Percentiles rank a stretch among this genome's conserved stretches.
Conservation (phyloP, 305 asterid genomes). For the Fraxinus platypoda region DNA sequence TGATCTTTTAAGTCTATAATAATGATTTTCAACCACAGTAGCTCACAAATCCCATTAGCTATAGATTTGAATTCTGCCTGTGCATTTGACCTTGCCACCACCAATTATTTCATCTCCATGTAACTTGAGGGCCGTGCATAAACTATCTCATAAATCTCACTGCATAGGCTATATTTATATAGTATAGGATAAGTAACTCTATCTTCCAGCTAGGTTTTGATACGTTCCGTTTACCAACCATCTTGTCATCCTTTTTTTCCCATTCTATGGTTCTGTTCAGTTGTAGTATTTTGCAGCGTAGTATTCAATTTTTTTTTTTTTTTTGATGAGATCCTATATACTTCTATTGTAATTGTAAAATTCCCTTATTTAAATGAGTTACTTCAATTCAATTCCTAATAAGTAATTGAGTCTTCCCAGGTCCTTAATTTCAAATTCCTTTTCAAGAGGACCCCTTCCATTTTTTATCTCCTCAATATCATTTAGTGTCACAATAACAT, state of each 20-base stretch:
- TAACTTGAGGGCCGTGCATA: not conserved
- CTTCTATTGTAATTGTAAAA: not conserved
- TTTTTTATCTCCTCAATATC: not conserved
- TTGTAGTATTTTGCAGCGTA: not conserved
- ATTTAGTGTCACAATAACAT: not conserved
- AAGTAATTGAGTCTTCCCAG: not conserved
- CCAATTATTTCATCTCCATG: not conserved
- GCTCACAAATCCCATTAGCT: not conserved
- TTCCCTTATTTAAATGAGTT: not conserved
- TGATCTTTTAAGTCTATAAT: not conserved
- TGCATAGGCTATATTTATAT: not conserved
- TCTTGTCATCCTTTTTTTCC: not conserved
- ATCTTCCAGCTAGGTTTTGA: not conserved
- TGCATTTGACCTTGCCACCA: not conserved
- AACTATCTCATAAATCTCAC: not conserved
- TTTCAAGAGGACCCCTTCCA: not conserved
- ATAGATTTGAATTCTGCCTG: not conserved
- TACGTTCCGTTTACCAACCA: not conserved
- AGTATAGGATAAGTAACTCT: not conserved
- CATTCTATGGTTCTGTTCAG: not conserved
- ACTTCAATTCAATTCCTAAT: not conserved
- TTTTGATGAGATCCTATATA: not conserved
- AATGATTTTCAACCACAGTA: not conserved
- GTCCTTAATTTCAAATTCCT: not conserved
- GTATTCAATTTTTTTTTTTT: not conserved